Percentiles rank a stretch among this genome's conserved stretches.
These are phyloP conservation scores for Salix viminalis DNA, from an alignment of 345 rosid species.

Conservation along the genomic window DNA sequence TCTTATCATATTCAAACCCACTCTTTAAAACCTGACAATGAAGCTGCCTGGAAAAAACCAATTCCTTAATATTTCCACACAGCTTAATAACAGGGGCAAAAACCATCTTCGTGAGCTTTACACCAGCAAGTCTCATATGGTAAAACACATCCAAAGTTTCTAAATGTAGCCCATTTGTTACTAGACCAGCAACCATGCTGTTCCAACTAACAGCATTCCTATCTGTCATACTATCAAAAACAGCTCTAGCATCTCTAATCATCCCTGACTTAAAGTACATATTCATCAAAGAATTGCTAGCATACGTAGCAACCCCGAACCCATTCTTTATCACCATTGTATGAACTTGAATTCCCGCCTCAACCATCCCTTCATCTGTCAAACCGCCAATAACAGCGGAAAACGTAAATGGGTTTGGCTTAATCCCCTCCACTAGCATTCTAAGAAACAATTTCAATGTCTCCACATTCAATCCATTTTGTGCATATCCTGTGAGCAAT, in stretches of 20 bases:
- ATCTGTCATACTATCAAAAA: constrained; percentile 50
- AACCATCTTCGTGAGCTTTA: constrained; percentile 46
- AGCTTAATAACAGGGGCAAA: constrained; percentile 57
- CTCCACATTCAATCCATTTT: constrained; percentile 39
- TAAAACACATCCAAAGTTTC: constrained; percentile 60
- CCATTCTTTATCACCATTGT: constrained; percentile 56
- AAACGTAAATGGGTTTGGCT: constrained; percentile 62
- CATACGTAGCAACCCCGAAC: constrained; percentile 33
- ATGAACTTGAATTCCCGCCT: constrained; percentile 60
- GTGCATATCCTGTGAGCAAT: constrained; percentile 59
- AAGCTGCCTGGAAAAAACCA: constrained; percentile 58
- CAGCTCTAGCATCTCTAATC: constrained; percentile 48
- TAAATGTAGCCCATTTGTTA: constrained; percentile 46
- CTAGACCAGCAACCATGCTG: constrained; percentile 64
- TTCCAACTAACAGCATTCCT: constrained; percentile 74
- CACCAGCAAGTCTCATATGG: constrained; percentile 47
- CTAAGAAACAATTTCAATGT: constrained; percentile 42
- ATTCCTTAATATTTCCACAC: constrained; percentile 54
- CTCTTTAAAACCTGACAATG: constrained; percentile 55
- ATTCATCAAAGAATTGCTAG: constrained; percentile 69
- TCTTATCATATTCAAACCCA: constrained; percentile 51
- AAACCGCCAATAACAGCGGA: constrained; percentile 66
- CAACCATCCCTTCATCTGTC: constrained; percentile 41
- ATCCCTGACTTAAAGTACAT: constrained; percentile 60
- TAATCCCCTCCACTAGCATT: constrained; percentile 56